Evolutionary conservation across 805 yeast genomes (phyloP).

Genomic region (Saturnispora saitoi): DNA sequence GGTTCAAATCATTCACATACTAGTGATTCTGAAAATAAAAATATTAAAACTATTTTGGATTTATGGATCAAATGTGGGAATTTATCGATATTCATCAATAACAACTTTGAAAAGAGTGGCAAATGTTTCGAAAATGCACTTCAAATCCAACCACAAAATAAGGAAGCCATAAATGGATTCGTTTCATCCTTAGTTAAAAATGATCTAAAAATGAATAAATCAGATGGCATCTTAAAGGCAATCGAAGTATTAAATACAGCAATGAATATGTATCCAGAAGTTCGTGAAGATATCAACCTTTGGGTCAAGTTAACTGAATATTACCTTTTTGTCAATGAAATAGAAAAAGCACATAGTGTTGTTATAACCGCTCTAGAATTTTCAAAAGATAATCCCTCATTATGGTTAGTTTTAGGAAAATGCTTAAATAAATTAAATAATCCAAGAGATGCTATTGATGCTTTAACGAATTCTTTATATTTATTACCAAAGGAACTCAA

Average conservation of each 20-base stretch:
- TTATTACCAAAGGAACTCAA: constrained; percentile 32
- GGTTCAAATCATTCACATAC: not conserved
- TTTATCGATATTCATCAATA: constrained; percentile 37
- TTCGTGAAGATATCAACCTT: constrained; percentile 32
- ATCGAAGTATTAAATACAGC: constrained; percentile 34
- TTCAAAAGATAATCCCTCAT: constrained; percentile 29
- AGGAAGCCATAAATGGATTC: constrained; percentile 36
- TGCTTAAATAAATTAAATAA: constrained; percentile 36
- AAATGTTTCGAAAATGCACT: constrained; percentile 37
- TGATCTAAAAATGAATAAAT: not conserved
- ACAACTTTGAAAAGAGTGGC: constrained; percentile 31
- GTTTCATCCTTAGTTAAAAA: constrained; percentile 24
- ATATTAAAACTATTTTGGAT: not conserved
- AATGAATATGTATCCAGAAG: constrained; percentile 30
- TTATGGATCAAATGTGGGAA: constrained; percentile 42
- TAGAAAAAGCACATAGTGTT: constrained; percentile 41
- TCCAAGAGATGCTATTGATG: constrained; percentile 38
- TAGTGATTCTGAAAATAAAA: not conserved
- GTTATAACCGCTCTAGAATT: constrained; percentile 18
- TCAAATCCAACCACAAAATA: constrained; percentile 33
- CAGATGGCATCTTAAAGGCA: constrained; percentile 21
- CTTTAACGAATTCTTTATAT: constrained; percentile 37
- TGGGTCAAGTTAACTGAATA: constrained; percentile 47
- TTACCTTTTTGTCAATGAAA: constrained; percentile 37
- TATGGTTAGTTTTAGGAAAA: constrained; percentile 44